phyloP scores from a whole-genome alignment of 2,329 filamentous ascomycete species.

The Colletotrichum costaricense region DNA sequence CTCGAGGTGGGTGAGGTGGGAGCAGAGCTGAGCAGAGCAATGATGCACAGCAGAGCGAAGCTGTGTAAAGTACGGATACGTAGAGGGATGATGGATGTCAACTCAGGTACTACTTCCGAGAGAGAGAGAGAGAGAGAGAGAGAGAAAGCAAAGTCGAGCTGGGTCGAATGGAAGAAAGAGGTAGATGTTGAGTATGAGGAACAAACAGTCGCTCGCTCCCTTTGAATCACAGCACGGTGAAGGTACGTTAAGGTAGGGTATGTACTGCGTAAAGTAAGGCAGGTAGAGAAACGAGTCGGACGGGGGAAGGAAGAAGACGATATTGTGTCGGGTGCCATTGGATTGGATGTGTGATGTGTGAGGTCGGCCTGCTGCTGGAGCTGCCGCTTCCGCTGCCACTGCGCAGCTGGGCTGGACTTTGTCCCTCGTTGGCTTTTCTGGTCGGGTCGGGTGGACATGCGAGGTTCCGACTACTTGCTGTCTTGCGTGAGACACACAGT shows the following conservation, averaged over 20 bases:
- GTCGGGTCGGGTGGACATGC: neutral
- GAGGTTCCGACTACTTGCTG: neutral
- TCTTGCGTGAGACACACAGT: neutral
- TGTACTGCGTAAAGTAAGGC: neutral
- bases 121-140: neutral
- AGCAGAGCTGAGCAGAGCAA: neutral
- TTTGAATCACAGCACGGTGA: neutral
- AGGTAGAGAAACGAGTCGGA: slow-evolving; percentile 3
- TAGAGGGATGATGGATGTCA: neutral
- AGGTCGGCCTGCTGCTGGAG: neutral
- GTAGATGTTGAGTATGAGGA: neutral
- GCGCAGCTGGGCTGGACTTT: neutral
- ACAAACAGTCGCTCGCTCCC: neutral
- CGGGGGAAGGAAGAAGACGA: slow-evolving; percentile 1
- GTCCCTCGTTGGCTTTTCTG: neutral
- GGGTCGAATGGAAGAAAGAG: slow-evolving; percentile 11
- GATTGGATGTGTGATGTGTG: neutral
- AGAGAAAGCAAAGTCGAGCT: neutral
- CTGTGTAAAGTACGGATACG: neutral
- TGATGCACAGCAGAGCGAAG: neutral
- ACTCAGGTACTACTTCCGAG: neutral
- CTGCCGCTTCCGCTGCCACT: neutral
- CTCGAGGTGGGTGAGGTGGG: neutral
- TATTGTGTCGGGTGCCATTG: neutral
- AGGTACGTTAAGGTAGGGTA: neutral